Percentiles rank a stretch among this genome's conserved stretches.
Evolutionary conservation across 305 asterid genomes (phyloP).

Genomic region (Fraxinus sp.): DNA sequence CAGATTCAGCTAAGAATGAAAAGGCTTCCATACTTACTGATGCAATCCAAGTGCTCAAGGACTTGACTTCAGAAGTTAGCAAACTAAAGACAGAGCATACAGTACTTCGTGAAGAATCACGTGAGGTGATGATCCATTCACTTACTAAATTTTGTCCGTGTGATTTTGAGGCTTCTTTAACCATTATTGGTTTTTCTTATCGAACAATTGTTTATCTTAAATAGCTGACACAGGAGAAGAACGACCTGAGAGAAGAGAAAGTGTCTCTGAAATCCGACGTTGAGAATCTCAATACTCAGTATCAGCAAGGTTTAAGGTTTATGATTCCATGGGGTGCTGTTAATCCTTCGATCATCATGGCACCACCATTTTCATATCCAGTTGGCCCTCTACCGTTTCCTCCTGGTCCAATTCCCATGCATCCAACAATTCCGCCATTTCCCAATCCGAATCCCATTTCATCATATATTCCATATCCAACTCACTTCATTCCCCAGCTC

Average conservation of each 20-base stretch:
- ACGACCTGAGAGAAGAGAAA: conserved; percentile 94
- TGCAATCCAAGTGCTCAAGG: conserved; percentile 84
- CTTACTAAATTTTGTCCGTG: not conserved
- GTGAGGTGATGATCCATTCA: conserved; percentile 58
- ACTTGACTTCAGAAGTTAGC: conserved; percentile 74
- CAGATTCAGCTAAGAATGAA: conserved; percentile 98
- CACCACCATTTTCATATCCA: conserved; percentile 30
- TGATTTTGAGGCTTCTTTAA: conserved; percentile 5
- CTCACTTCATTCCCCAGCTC: conserved; percentile 40
- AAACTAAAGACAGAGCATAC: conserved; percentile 73
- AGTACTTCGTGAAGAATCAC: conserved; percentile 80
- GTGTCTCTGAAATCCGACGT: conserved; percentile 81
- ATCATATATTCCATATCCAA: conserved; percentile 69
- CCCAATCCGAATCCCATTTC: conserved; percentile 65
- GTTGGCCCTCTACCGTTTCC: conserved; percentile 69
- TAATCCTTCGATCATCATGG: not conserved
- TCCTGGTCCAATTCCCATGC: conserved; percentile 79
- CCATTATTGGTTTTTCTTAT: conserved; percentile 21
- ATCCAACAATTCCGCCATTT: conserved; percentile 83
- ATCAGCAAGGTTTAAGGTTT: conserved; percentile 71
- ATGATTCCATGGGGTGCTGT: conserved; percentile 63
- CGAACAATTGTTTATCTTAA: conserved; percentile 12
- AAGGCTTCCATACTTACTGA: conserved; percentile 89
- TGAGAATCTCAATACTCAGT: conserved; percentile 73
- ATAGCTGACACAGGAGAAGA: conserved; percentile 96